Evolutionary conservation across 1,284 basidiomycete species (phyloP), one percentile per base, ranked within the genome.

Genomic region (Ustilago cynodontis): DNA sequence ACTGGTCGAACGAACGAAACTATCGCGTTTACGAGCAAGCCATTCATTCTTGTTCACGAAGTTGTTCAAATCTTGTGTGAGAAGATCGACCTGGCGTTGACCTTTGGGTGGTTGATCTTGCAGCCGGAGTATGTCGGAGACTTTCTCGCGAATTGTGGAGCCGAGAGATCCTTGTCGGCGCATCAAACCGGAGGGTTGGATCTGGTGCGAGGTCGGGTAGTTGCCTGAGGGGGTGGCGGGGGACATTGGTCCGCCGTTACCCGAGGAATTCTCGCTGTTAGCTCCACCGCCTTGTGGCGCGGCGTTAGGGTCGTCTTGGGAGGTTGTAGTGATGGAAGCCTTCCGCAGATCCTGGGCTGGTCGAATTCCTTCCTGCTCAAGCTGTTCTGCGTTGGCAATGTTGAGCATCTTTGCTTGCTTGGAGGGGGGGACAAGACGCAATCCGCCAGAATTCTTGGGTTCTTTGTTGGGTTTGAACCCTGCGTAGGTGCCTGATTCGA

Each of bases 401-500:
- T 65, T 57, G 41, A 67, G 70, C 74, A 77, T 72, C 29, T 59
- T 63, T 11, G 68, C 71, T 50, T 83, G 79, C 31, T 73, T 80
- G 41, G 70, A 72, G 10, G 81, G 77, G 2, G 81, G 78, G 0
- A 78, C 72, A 13, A 83, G 63, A 7, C 82, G 72, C 58, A 83
- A 56, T 7, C 82, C 82, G 37, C 80, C 82, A 20, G 50, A 45
- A 49, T 76, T 72, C 20, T 79, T 75, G 20, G 65, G 71, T 45
- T 75, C 77, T 28, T 71, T 65, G 61, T 76, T 65, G 16, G 79
- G 76, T 55, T 80, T 81, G 77, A 82, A 81, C 24, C 82, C 81
- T 16, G 83, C 78, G 49, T 83, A 78, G 9, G 76, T 78, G 49
- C 82, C 79, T 3, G 79, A 56, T 29, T 79, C 75, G 39, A 83